A percentile compares a stretch with the other conserved stretches of the same genome.
Conservation (phyloP, 192 early-diverging fungal species). For the Phycomyces nitens region DNA sequence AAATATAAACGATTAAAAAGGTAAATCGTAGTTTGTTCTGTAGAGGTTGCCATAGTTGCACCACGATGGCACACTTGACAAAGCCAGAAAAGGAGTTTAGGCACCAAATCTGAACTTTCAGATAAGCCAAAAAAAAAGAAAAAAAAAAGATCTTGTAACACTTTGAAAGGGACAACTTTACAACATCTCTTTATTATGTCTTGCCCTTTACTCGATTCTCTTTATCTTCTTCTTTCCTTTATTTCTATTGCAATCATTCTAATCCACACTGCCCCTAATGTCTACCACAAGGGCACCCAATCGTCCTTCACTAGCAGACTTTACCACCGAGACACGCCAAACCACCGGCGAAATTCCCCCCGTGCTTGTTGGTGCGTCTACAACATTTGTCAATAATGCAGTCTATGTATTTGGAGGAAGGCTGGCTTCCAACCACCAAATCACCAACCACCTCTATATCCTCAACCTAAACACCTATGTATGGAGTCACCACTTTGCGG, state of each 20-base stretch:
- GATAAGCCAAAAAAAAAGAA: neutral
- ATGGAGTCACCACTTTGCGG: constrained; percentile 52
- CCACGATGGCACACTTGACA: neutral
- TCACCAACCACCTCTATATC: constrained; percentile 66
- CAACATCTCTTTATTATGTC: neutral
- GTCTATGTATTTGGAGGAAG: constrained; percentile 73
- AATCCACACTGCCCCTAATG: neutral
- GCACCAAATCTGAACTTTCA: neutral
- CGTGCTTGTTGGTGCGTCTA: constrained; percentile 63
- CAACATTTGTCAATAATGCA: constrained; percentile 53
- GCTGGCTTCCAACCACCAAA: constrained; percentile 56
- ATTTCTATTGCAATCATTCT: neutral
- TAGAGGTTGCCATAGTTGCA: neutral
- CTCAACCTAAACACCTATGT: constrained; percentile 56
- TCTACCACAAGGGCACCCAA: neutral
- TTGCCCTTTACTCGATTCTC: neutral
- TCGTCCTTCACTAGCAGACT: constrained; percentile 48
- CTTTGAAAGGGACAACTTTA: neutral
- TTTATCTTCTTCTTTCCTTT: neutral
- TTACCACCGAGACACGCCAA: constrained; percentile 40
- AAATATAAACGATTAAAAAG: neutral
- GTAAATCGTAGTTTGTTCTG: too few species aligned
- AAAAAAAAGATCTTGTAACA: neutral
- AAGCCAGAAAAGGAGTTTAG: constrained; percentile 1
- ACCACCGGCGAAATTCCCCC: constrained; percentile 68